Percentiles rank a stretch among this genome's conserved stretches.
These are phyloP conservation scores for Kockovaella imperatae DNA, from an alignment of 768 basidiomycete genomes.

Conservation along the genomic window DNA sequence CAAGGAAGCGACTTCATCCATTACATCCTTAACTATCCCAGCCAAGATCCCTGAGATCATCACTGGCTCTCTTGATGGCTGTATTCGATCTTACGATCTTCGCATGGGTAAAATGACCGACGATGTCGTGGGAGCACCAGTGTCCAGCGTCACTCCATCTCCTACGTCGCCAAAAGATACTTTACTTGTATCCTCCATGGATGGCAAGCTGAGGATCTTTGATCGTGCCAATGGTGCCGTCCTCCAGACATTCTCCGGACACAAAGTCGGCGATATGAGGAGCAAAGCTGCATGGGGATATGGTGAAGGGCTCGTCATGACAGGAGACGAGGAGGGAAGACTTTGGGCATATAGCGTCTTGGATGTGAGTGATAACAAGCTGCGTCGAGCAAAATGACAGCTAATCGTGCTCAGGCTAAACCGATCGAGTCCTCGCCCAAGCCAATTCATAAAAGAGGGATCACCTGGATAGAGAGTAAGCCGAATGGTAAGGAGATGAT, in stretches of 20 bases:
- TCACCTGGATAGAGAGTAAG: constrained; percentile 89
- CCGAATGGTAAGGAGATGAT: constrained; percentile 74
- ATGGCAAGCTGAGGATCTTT: constrained; percentile 76
- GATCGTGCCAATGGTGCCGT: constrained; percentile 69
- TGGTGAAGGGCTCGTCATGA: constrained; percentile 69
- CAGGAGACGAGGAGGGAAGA: constrained; percentile 81
- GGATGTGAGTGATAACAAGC: constrained; percentile 55
- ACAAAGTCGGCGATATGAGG: constrained; percentile 65
- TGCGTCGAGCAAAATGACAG: constrained; percentile 6
- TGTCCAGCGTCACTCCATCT: constrained; percentile 73
- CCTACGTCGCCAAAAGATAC: constrained; percentile 52
- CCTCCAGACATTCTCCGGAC: constrained; percentile 76
- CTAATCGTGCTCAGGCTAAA: constrained; percentile 53
- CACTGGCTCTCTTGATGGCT: constrained; percentile 82
- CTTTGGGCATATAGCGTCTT: constrained; percentile 93
- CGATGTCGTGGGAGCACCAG: constrained; percentile 84
- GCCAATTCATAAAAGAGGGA: constrained; percentile 69
- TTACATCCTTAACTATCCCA: constrained; percentile 31
- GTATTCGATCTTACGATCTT: constrained; percentile 87
- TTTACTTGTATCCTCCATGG: constrained; percentile 71
- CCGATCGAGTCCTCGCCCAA: constrained; percentile 49
- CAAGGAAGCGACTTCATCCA: constrained; percentile 32
- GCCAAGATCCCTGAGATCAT: constrained; percentile 55
- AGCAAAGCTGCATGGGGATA: constrained; percentile 74
- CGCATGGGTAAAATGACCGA: constrained; percentile 82